These are phyloP conservation scores for Arctostaphylos glauca DNA, from an alignment of 148 eudicot genomes.

Conservation along the genomic window DNA sequence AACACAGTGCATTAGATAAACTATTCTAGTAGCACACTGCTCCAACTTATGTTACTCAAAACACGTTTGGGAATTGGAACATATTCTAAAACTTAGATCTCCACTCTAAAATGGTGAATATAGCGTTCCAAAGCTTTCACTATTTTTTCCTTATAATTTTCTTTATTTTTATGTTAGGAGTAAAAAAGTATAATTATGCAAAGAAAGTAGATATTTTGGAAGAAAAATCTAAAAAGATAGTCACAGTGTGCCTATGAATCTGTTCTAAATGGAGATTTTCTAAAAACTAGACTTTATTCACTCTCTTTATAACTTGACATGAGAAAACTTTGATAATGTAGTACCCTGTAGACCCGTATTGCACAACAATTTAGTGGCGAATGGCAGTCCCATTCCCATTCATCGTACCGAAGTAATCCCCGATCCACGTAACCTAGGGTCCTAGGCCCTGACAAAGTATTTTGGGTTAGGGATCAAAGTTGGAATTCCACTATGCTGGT, in stretches of 20 bases:
- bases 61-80: no score
- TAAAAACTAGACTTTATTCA: background rate
- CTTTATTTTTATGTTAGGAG: no score
- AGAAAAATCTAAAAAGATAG: background rate
- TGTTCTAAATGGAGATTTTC: background rate
- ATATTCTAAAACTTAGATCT: no score
- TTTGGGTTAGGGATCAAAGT: slow-evolving; percentile 4
- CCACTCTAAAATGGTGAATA: no score
- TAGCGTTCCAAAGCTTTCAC: no score
- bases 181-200: no score
- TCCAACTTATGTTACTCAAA: no score
- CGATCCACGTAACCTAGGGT: background rate
- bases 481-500: background rate
- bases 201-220: no score
- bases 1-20: no score
- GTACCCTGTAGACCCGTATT: background rate
- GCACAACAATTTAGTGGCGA: background rate
- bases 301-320: background rate
- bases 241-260: background rate
- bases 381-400: background rate
- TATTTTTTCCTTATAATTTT: no score
- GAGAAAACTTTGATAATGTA: background rate
- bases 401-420: background rate
- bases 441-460: background rate
- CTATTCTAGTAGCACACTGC: no score